A percentile compares a stretch with the other conserved stretches of the same genome.
phyloP scores from a whole-genome alignment of 2,329 filamentous ascomycete genomes.

The Polytolypa hystricis region DNA sequence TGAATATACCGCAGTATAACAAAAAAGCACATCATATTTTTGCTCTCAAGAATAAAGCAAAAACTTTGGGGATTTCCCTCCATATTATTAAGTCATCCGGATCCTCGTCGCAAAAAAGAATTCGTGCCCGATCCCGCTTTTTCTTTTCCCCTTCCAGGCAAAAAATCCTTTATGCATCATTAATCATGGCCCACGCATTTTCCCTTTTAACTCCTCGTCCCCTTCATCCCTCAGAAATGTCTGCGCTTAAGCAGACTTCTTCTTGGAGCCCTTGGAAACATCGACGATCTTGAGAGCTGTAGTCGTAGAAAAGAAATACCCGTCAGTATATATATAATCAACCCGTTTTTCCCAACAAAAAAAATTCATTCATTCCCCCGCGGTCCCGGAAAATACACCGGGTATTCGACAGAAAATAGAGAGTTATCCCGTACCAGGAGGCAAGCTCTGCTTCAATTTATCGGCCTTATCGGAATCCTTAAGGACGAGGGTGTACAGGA shows the following conservation, averaged over 20 bases:
- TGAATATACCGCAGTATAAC: no score
- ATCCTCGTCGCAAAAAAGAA: no score
- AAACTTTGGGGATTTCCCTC: no score
- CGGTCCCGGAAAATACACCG: background rate
- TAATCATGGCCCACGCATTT: background rate
- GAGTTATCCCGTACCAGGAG: constrained; percentile 66
- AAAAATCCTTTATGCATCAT: background rate
- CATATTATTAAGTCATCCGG: no score
- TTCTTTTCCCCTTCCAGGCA: background rate
- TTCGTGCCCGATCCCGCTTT: no score
- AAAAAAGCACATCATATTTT: no score
- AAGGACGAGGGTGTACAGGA: constrained; percentile 96
- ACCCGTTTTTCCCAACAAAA: background rate
- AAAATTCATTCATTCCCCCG: background rate
- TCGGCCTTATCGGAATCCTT: constrained; percentile 99
- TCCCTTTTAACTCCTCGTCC: background rate
- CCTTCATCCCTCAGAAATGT: constrained; percentile 1
- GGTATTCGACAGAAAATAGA: background rate
- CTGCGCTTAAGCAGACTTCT: constrained; percentile 23
- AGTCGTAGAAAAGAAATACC: constrained; percentile 7
- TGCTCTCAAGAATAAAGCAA: no score
- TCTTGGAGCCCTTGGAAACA: constrained; percentile 35
- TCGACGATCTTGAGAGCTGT: constrained; percentile 36
- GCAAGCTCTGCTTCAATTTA: constrained; percentile 98
- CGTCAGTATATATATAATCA: constrained; percentile 3